Evolutionary conservation across 2,329 filamentous ascomycete genomes (phyloP), one percentile per base, ranked within the genome.

Genomic region (Bipolaris bicolor): DNA sequence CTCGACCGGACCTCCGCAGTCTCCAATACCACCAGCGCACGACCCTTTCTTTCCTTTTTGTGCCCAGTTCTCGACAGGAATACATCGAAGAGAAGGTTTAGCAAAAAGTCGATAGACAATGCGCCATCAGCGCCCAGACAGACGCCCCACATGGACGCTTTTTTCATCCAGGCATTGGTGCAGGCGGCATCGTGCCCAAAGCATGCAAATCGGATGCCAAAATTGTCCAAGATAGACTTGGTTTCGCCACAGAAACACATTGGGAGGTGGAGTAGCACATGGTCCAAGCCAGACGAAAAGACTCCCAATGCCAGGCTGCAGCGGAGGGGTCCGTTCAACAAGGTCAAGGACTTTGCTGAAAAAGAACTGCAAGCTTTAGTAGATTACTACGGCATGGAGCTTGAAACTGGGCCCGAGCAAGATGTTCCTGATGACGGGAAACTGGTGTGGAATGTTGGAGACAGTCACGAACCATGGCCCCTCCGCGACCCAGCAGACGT

Each of bases 91-190:
- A 67, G 72, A 48, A 40, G 53, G 20, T 71, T 72, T 48, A 61
- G 58, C 50, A 63, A 59, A 6, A 54, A 55, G 15, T 50, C 68
- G 45, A 45, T 65, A 58, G 62, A 49, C 31, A 50, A 58, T 57
- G 29, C 60, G 49, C 15, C 62, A 41, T 39, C 13, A 56, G 6
- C 37, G n/a, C 22, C n/a, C 6, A 36, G 39, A 31, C 44, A 29
- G 5, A 37, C 22, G 20, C 41, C 47, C 41, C 75, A 70, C 56
- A 75, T 83, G 73, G 81, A 82, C 64, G 80, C 81, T 63, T 65
- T 83, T 61, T 85, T 86, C 72, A 80, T 86, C 61, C 74, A 77
- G 59, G 82, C 82, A 41, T 71, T 86, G 63, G 80, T 83, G 56
- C 75, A 80, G 62, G 84, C 84, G 48, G 79, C 79, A 40, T 79